A percentile compares a stretch with the other conserved stretches of the same genome.
Evolutionary conservation across 2,329 filamentous ascomycete genomes (phyloP).

Genomic region (Epichloe gansuensis): DNA sequence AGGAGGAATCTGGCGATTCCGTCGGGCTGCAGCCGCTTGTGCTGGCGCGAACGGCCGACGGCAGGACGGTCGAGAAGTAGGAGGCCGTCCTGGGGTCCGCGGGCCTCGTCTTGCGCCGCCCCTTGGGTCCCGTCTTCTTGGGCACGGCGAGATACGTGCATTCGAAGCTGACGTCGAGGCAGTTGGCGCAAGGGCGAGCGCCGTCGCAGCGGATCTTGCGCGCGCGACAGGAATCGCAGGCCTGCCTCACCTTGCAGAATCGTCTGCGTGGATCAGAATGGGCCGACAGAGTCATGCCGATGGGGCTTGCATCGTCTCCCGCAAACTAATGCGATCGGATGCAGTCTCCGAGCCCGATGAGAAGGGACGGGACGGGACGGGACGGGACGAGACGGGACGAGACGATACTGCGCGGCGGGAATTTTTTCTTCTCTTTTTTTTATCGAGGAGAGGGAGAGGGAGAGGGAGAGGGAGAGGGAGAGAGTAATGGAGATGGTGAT

Average conservation of each 20-base stretch:
- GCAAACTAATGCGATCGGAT: background rate
- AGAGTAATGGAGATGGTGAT: background rate
- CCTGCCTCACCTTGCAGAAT: conserved; percentile 15
- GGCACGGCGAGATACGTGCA: conserved; percentile 20
- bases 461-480: background rate
- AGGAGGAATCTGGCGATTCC: too few species aligned
- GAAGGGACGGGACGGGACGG: background rate
- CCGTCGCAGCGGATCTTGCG: conserved; percentile 20
- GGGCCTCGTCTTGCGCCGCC: conserved; percentile 6
- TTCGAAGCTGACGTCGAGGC: conserved; percentile 5
- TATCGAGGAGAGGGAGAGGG: background rate
- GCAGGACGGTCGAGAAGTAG: conserved; percentile 2
- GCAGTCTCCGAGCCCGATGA: too few species aligned
- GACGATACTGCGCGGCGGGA: background rate
- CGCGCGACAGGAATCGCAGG: conserved; percentile 19
- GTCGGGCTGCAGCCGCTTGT: background rate
- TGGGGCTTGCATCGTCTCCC: conserved; percentile 2
- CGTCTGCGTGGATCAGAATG: conserved; percentile 1
- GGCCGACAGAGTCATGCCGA: conserved; percentile 1
- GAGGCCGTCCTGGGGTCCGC: background rate
- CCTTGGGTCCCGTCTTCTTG: conserved; percentile 20
- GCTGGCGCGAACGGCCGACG: conserved; percentile 1
- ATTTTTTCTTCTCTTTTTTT: too few species aligned
- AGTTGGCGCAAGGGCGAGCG: conserved; percentile 16
- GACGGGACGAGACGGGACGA: background rate